phyloP scores from a whole-genome alignment of 768 basidiomycete species.

The Leccinellum rugosiceps region DNA sequence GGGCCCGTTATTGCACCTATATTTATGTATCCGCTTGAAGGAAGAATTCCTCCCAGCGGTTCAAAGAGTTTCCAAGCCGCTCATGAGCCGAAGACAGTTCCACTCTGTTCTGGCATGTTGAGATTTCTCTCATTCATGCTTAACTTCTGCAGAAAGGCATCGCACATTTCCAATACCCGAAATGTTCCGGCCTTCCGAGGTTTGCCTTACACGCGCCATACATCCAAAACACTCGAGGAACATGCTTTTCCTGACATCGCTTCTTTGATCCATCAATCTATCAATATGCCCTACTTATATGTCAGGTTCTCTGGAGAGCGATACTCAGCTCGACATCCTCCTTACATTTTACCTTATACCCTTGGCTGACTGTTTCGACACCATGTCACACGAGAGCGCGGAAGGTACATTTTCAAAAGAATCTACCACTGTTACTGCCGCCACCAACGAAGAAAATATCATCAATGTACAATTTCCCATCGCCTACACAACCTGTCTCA shows the following conservation, averaged over 20 bases:
- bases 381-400: slow-evolving; percentile 11
- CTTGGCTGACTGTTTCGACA: not conserved
- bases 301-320: not conserved
- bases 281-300: slow-evolving; percentile 14
- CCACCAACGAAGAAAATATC: slow-evolving; percentile 2
- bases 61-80: not conserved
- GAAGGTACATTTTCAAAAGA: slow-evolving; percentile 1
- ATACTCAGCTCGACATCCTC: not conserved
- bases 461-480: slow-evolving; percentile 8
- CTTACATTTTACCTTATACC: not conserved
- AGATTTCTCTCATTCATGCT: not conserved
- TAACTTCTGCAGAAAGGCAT: not conserved
- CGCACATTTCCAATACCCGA: not conserved
- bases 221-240: not conserved
- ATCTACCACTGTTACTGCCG: not conserved
- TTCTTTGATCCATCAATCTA: slow-evolving; percentile 3
- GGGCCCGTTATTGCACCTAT: not conserved
- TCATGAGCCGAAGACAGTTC: not conserved
- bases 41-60: not conserved
- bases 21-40: not conserved
- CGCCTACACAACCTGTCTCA: not conserved
- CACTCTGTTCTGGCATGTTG: not conserved
- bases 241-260: not conserved
- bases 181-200: not conserved
- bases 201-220: not conserved